phyloP scores from a whole-genome alignment of 2,329 filamentous ascomycete genomes.

The Bipolaris bicolor region DNA sequence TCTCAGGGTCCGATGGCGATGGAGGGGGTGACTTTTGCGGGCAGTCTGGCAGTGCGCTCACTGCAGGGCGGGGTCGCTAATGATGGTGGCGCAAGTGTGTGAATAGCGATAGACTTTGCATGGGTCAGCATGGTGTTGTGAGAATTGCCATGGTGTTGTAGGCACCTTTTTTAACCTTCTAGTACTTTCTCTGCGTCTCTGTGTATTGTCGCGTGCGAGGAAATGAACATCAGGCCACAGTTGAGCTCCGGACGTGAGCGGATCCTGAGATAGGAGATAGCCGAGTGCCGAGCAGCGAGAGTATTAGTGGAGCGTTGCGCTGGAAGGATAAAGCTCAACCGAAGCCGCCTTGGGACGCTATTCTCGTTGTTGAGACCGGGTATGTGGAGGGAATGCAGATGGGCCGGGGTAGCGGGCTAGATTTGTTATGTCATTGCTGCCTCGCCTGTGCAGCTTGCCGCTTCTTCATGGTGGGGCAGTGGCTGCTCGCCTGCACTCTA shows the following conservation, averaged over 20 bases:
- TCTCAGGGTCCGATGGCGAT: slow-evolving; percentile 18
- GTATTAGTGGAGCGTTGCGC: slow-evolving; percentile 14
- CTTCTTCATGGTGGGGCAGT: slow-evolving; percentile 17
- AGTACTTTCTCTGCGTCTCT: slow-evolving; percentile 9
- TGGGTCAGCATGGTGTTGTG: slow-evolving; percentile 2
- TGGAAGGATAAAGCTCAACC: slow-evolving; percentile 12
- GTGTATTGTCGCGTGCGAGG: slow-evolving; percentile 15
- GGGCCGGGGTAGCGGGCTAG: slow-evolving; percentile 20
- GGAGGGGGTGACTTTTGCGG: slow-evolving; percentile 17
- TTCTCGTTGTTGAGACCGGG: slow-evolving; percentile 44
- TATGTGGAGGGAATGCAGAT: slow-evolving; percentile 30
- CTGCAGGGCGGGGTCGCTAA: slow-evolving; percentile 15
- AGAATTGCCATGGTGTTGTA: slow-evolving; percentile 14
- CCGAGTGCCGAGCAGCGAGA: slow-evolving; percentile 23
- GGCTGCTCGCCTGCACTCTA: not conserved
- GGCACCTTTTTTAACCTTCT: not conserved
- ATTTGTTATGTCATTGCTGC: slow-evolving; percentile 30
- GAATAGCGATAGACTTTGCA: not conserved
- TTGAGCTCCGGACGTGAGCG: not conserved
- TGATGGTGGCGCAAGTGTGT: not conserved
- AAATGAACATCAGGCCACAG: slow-evolving; percentile 26
- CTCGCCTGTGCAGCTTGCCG: slow-evolving; percentile 21
- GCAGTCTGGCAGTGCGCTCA: slow-evolving; percentile 12
- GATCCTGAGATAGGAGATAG: slow-evolving; percentile 24
- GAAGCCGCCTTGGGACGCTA: slow-evolving; percentile 36